These are phyloP conservation scores for Carex cristatella DNA, from an alignment of 176 grass and related monocot genomes.

Conservation along the genomic window DNA sequence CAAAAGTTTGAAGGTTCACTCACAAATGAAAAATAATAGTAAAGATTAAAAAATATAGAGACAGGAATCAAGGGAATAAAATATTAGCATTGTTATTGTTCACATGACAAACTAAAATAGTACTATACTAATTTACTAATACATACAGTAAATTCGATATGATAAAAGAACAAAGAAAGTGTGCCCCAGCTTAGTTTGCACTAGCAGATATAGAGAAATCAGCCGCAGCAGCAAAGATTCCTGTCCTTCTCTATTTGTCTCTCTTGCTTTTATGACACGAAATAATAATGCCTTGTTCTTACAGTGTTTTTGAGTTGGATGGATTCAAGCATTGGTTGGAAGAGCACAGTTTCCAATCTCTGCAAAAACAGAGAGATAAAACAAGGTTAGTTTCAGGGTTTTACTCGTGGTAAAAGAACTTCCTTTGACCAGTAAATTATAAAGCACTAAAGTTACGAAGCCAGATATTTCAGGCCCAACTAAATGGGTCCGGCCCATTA, in stretches of 20 bases:
- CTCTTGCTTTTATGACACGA: background rate
- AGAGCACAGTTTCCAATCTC: slow-evolving; percentile 17
- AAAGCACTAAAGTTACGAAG: background rate
- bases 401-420: background rate
- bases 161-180: slow-evolving; percentile 11
- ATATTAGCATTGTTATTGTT: slow-evolving; percentile 1
- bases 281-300: slow-evolving; percentile 5
- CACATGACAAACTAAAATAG: background rate
- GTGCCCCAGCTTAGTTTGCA: background rate
- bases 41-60: background rate
- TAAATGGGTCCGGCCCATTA: background rate
- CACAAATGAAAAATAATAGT: background rate
- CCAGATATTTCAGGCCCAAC: background rate
- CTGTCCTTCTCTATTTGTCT: slow-evolving; percentile 8
- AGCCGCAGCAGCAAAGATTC: background rate
- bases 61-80: background rate
- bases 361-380: background rate
- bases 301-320: background rate
- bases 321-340: background rate
- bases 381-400: background rate
- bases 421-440: background rate
- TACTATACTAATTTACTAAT: slow-evolving; percentile 8
- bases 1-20: background rate
- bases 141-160: background rate
- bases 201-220: background rate